These are phyloP conservation scores for Pythium monospermum DNA, from an alignment of 352 stramenopile species.

Conservation along the genomic window DNA sequence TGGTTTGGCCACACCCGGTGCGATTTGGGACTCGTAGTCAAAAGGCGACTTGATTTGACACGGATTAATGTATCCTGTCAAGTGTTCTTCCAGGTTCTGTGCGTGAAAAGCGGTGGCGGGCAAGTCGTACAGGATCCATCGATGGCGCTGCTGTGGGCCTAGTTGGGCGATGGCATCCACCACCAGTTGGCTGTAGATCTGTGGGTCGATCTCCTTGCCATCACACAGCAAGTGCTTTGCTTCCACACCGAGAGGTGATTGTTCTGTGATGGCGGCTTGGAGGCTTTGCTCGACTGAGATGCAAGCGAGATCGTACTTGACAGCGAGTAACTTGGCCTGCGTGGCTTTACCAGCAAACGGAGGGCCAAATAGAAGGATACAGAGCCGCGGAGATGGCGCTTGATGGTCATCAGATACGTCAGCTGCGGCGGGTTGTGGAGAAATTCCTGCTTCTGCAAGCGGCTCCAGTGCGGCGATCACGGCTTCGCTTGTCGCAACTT, in stretches of 20 bases:
- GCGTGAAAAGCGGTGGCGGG: constrained; percentile 40
- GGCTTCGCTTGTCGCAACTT: neutral
- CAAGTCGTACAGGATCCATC: constrained; percentile 69
- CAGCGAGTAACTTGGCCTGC: constrained; percentile 39
- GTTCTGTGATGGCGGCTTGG: constrained; percentile 22
- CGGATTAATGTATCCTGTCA: constrained; percentile 55
- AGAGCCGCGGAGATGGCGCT: constrained; percentile 19
- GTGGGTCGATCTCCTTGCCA: constrained; percentile 37
- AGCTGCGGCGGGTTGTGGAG: neutral
- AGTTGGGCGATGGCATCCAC: constrained; percentile 30
- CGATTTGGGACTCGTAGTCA: constrained; percentile 54
- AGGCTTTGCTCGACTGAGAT: constrained; percentile 51
- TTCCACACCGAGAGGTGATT: constrained; percentile 28
- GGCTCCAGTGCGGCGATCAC: constrained; percentile 9
- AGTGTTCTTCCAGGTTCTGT: constrained; percentile 40
- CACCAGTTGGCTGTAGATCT: constrained; percentile 53
- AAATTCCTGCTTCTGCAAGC: neutral
- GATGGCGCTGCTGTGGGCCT: constrained; percentile 5
- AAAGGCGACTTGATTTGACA: constrained; percentile 32
- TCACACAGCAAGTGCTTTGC: constrained; percentile 22
- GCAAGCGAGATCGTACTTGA: constrained; percentile 42
- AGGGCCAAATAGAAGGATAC: constrained; percentile 51
- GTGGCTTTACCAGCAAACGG: constrained; percentile 61
- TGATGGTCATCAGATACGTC: neutral
- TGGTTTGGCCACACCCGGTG: constrained; percentile 31